Percentiles rank a stretch among this genome's conserved stretches.
phyloP scores from a whole-genome alignment of 2,329 filamentous ascomycete species.

The Chrysosporium queenslandicum region DNA sequence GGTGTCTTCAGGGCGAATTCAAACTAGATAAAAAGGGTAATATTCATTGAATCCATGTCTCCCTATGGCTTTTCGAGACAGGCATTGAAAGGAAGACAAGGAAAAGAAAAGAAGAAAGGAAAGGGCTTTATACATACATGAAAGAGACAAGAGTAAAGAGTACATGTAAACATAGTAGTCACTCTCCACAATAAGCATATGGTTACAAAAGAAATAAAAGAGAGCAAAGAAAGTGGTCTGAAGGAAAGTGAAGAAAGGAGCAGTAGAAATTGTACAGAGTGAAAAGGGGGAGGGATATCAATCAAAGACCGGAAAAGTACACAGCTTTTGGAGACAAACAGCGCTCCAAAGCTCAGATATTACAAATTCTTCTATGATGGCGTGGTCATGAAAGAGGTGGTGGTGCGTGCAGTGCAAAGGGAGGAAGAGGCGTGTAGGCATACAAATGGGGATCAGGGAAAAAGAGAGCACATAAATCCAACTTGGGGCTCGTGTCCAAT shows the following conservation, averaged over 20 bases:
- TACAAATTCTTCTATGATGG: background rate
- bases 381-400: background rate
- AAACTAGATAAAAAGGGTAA: background rate
- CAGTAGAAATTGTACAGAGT: background rate
- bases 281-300: constrained; percentile 5
- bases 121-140: background rate
- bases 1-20: no score
- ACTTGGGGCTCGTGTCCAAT: background rate
- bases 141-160: background rate
- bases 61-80: background rate
- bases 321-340: background rate
- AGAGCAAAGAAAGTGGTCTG: constrained; percentile 4
- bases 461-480: background rate
- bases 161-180: background rate
- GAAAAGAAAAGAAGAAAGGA: background rate
- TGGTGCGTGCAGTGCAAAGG: background rate
- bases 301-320: background rate
- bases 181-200: background rate
- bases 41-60: no score
- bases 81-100: background rate
- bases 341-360: background rate
- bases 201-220: background rate
- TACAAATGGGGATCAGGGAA: background rate
- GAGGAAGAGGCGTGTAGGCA: background rate
- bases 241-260: background rate